Evolutionary conservation across 1,284 basidiomycete genomes (phyloP).

Genomic region (Peniophora sp.): DNA sequence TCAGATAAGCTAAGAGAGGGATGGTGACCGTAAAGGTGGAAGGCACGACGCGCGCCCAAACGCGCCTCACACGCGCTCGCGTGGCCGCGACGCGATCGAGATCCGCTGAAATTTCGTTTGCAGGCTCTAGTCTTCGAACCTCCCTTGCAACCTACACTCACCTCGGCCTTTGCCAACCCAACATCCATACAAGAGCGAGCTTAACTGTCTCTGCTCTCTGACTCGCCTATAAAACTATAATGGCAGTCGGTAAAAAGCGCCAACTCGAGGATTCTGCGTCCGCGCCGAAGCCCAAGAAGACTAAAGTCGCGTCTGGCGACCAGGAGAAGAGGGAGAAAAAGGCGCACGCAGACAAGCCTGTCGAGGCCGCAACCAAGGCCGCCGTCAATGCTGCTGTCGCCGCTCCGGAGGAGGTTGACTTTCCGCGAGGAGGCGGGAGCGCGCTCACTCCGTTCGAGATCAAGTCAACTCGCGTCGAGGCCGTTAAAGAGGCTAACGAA

Average conservation of each 20-base stretch:
- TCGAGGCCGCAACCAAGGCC: constrained; percentile 25
- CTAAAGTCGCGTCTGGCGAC: constrained; percentile 26
- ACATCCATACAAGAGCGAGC: not conserved
- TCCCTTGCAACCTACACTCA: not conserved
- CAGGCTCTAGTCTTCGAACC: constrained; percentile 1
- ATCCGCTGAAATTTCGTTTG: not conserved
- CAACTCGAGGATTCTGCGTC: constrained; percentile 43
- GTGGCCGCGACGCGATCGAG: not conserved
- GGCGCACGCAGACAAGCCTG: constrained; percentile 13
- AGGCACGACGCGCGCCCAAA: not conserved
- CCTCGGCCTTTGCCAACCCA: not conserved
- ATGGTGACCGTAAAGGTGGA: not conserved
- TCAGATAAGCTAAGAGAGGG: not conserved
- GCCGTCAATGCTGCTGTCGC: constrained; percentile 17
- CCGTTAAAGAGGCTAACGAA: constrained; percentile 73
- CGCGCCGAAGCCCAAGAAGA: constrained; percentile 48
- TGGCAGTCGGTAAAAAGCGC: constrained; percentile 39
- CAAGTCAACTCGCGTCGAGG: constrained; percentile 81
- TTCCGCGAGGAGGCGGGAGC: constrained; percentile 86
- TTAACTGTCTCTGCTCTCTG: not conserved
- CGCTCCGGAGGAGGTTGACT: constrained; percentile 78
- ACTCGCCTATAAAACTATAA: not conserved
- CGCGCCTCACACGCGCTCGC: not conserved
- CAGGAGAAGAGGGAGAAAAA: constrained; percentile 19
- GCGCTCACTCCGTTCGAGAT: constrained; percentile 87